phyloP scores from a whole-genome alignment of 352 stramenopile genomes.

The Pythium dissimile region DNA sequence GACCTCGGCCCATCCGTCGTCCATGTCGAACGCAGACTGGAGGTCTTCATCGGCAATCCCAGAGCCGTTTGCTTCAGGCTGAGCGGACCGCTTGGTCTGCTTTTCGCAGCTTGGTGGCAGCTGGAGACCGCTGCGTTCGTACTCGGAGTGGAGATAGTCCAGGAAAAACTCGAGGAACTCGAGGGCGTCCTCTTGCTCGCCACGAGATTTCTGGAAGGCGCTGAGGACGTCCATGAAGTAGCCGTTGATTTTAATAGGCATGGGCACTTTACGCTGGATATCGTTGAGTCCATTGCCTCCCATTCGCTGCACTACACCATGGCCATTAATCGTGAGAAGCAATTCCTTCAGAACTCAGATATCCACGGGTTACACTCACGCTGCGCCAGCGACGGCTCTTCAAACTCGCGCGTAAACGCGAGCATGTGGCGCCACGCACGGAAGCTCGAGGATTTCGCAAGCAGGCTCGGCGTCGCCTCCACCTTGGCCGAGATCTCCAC shows the following conservation, averaged over 20 bases:
- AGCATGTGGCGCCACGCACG: constrained; percentile 78
- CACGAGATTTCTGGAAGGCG: constrained; percentile 78
- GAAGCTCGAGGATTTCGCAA: constrained; percentile 46
- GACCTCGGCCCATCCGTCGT: constrained; percentile 79
- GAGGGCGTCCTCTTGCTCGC: constrained; percentile 79
- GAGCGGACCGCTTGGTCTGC: constrained; percentile 46
- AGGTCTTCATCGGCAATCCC: not conserved
- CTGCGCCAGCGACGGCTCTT: constrained; percentile 71
- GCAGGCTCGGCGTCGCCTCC: constrained; percentile 38
- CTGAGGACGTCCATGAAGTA: constrained; percentile 83
- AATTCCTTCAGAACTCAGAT: no score
- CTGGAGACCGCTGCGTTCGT: constrained; percentile 63
- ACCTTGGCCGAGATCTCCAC: constrained; percentile 55
- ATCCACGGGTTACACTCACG: no score
- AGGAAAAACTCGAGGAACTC: constrained; percentile 88
- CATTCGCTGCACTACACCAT: constrained; percentile 16
- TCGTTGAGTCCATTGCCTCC: constrained; percentile 24
- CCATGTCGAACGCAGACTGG: constrained; percentile 29
- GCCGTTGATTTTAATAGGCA: constrained; percentile 74
- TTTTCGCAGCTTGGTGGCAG: constrained; percentile 55
- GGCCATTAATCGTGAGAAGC: no score
- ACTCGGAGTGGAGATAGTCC: constrained; percentile 80
- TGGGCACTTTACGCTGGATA: constrained; percentile 47
- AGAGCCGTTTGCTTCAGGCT: not conserved
- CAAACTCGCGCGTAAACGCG: constrained; percentile 76